Conservation (phyloP, 495 filamentous ascomycete species). For the Bacidia gigantensis region DNA sequence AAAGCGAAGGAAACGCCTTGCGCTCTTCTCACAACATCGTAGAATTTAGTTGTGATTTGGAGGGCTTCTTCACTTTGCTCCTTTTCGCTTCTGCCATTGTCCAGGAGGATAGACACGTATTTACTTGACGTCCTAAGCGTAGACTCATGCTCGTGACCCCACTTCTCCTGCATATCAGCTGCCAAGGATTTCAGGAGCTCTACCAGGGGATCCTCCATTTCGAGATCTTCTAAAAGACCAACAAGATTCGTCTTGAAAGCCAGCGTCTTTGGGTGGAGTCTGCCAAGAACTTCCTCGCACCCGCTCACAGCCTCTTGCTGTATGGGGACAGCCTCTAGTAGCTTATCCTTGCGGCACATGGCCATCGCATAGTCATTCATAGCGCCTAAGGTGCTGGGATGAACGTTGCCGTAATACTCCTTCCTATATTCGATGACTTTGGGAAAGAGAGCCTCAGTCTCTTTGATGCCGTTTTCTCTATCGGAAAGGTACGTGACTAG, state of each 20-base stretch:
- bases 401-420: background rate
- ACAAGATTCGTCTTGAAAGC: background rate
- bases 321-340: background rate
- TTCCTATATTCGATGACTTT: background rate
- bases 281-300: background rate
- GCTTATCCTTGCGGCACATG: background rate
- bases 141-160: background rate
- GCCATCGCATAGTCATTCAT: background rate
- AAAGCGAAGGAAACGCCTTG: background rate
- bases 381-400: background rate
- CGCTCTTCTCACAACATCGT: background rate
- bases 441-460: background rate
- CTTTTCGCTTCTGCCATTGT: background rate
- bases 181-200: background rate
- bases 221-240: background rate
- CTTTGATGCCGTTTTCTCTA: background rate
- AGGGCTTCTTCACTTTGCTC: background rate
- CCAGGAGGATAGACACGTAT: background rate
- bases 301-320: background rate
- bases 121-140: background rate
- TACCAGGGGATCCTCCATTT: background rate
- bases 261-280: background rate
- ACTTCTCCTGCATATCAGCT: background rate
- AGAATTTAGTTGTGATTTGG: background rate
- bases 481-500: background rate